A percentile compares a stretch with the other conserved stretches of the same genome.
These are phyloP conservation scores for Oenanthe sinensis DNA, from an alignment of 129 eudicot species.

Conservation along the genomic window DNA sequence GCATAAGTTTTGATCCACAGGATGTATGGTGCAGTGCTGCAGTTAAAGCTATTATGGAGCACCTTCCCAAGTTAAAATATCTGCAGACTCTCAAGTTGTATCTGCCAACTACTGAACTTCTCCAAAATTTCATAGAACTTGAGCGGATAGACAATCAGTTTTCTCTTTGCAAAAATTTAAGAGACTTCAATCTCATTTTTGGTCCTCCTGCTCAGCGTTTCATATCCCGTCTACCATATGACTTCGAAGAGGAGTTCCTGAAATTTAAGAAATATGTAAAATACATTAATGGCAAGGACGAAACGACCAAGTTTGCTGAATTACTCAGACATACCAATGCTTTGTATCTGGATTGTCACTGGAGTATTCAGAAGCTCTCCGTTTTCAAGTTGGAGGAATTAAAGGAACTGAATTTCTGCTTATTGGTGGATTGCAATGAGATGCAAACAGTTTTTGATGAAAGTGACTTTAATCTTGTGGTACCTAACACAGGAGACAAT, in stretches of 20 bases:
- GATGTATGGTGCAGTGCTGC: slow-evolving; percentile 27
- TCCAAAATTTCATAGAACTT: slow-evolving; percentile 18
- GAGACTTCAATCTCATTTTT: too few species aligned
- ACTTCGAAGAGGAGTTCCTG: too few species aligned
- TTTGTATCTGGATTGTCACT: slow-evolving; percentile 6
- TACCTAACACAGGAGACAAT: too few species aligned
- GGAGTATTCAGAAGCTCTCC: slow-evolving; percentile 16
- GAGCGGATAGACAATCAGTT: background rate
- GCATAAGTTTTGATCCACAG: slow-evolving; percentile 20
- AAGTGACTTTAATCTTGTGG: too few species aligned
- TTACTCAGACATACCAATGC: slow-evolving; percentile 24
- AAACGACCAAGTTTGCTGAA: too few species aligned
- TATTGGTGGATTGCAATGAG: slow-evolving; percentile 39
- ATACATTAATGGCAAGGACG: too few species aligned
- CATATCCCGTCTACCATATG: too few species aligned
- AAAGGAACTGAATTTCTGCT: slow-evolving; percentile 19
- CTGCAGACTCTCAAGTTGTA: slow-evolving; percentile 22
- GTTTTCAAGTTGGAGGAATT: slow-evolving; percentile 16
- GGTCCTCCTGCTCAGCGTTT: too few species aligned
- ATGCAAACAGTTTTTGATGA: too few species aligned
- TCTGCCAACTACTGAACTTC: slow-evolving; percentile 23
- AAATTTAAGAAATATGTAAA: too few species aligned
- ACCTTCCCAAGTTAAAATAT: slow-evolving; percentile 10
- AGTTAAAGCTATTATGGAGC: slow-evolving; percentile 18
- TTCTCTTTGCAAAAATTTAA: slow-evolving; percentile 3